Percentiles rank a stretch among this genome's conserved stretches.
Conservation (phyloP, 1,139 yeast genomes). For the Eremothecium coryli region DNA sequence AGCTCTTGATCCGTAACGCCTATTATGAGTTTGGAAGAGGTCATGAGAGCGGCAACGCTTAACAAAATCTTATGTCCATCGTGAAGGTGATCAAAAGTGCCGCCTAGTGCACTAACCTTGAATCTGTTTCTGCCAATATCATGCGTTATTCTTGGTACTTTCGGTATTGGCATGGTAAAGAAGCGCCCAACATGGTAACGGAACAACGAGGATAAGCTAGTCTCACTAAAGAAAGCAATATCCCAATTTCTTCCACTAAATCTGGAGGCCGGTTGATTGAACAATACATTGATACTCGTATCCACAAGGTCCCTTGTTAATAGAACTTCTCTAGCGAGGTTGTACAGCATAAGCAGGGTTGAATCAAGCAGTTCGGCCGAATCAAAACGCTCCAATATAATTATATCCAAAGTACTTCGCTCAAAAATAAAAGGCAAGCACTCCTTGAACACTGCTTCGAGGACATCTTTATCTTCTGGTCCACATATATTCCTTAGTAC, state of each 20-base stretch:
- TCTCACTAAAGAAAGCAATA: conserved; percentile 4
- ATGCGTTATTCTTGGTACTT: background rate
- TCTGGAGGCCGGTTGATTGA: conserved; percentile 8
- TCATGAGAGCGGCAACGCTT: conserved; percentile 60
- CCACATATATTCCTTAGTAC: conserved; percentile 29
- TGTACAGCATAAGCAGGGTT: conserved; percentile 24
- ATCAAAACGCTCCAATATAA: conserved; percentile 16
- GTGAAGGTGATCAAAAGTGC: conserved; percentile 94
- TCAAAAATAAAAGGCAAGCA: conserved; percentile 6
- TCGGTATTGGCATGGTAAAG: background rate
- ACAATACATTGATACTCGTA: conserved; percentile 22
- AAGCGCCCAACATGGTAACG: background rate
- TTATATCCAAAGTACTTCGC: conserved; percentile 14
- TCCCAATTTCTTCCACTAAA: conserved; percentile 2
- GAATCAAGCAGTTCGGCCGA: conserved; percentile 21
- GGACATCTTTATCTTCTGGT: conserved; percentile 12
- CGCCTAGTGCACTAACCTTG: conserved; percentile 63
- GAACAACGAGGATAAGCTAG: background rate
- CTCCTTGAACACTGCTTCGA: conserved; percentile 3
- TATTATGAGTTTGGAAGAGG: conserved; percentile 48
- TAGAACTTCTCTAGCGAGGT: conserved; percentile 20
- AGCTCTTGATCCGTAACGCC: conserved; percentile 82
- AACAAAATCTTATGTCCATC: conserved; percentile 88
- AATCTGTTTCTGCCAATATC: conserved; percentile 23
- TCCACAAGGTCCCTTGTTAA: conserved; percentile 12